Conservation (phyloP, 78 protist species). For the Goniomonas avonlea region DNA sequence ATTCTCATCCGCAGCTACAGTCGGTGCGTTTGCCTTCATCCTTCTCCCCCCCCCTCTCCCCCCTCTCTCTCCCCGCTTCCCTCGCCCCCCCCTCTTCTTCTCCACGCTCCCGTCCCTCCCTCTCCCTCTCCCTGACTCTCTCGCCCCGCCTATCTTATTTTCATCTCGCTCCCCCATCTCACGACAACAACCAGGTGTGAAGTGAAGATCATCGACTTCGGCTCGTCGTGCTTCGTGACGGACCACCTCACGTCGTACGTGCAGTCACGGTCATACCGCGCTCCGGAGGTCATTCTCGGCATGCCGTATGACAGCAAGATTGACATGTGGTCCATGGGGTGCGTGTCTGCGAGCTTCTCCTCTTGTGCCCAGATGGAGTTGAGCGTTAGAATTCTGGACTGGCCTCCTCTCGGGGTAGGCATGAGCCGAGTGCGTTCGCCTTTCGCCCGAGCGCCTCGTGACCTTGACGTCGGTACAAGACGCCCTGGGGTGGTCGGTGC, state of each 20-base stretch:
- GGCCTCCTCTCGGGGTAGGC: too few relatives aligned
- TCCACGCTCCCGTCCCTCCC: too few relatives aligned
- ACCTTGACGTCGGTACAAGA: too few relatives aligned
- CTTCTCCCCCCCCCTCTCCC: too few relatives aligned
- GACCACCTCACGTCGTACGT: conserved; percentile 56
- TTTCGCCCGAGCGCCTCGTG: too few relatives aligned
- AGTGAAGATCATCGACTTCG: conserved; percentile 71
- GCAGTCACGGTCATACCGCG: conserved; percentile 63
- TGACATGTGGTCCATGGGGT: conserved; percentile 72
- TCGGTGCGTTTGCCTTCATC: conserved; percentile 15
- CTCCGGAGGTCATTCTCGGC: conserved; percentile 60
- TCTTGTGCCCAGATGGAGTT: too few relatives aligned
- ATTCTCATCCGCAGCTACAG: conserved; percentile 43
- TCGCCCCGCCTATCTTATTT: not conserved
- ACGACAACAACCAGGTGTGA: conserved; percentile 13
- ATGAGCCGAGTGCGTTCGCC: too few relatives aligned
- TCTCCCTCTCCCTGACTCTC: too few relatives aligned
- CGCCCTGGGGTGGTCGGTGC: not conserved
- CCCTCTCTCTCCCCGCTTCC: too few relatives aligned
- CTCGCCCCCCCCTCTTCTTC: not conserved
- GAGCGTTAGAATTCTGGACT: too few relatives aligned
- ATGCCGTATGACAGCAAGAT: conserved; percentile 19
- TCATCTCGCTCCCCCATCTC: not conserved
- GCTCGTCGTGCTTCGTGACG: conserved; percentile 47
- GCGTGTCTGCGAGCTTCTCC: not conserved